Evolutionary conservation across 345 rosid genomes (phyloP).

Genomic region (Kandelia obovata): DNA sequence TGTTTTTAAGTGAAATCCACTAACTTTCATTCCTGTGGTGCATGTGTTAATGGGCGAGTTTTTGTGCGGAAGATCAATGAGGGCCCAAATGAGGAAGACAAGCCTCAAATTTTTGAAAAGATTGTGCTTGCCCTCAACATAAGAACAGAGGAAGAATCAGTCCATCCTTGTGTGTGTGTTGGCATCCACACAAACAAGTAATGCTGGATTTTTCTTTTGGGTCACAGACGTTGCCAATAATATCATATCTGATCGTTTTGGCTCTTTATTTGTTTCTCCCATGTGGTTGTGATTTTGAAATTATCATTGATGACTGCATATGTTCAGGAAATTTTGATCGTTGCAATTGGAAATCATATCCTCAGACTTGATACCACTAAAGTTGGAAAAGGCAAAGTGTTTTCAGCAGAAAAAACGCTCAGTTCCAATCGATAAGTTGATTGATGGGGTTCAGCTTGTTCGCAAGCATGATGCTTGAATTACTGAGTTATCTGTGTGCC

Average conservation of each 20-base stretch:
- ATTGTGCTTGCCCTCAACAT: conserved; percentile 60
- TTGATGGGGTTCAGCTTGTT: conserved; percentile 75
- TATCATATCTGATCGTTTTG: background rate
- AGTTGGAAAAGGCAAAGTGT: conserved; percentile 53
- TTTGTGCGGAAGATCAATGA: conserved; percentile 79
- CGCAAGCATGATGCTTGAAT: conserved; percentile 88
- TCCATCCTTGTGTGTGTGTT: conserved; percentile 75
- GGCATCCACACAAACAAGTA: conserved; percentile 91
- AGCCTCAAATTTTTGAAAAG: conserved; percentile 61
- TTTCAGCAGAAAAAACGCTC: conserved; percentile 66
- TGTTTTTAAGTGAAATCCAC: background rate
- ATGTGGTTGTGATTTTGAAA: background rate
- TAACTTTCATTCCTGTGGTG: conserved; percentile 40
- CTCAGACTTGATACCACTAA: conserved; percentile 69
- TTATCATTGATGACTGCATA: background rate
- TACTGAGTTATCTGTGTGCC: conserved; percentile 95
- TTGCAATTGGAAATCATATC: conserved; percentile 65
- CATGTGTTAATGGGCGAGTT: conserved; percentile 74
- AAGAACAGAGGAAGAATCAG: conserved; percentile 46
- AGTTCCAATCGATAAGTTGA: conserved; percentile 48
- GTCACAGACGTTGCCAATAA: no score
- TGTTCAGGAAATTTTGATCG: conserved; percentile 77
- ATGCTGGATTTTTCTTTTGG: background rate
- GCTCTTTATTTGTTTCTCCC: conserved; percentile 2
- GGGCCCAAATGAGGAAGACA: conserved; percentile 71